Evolutionary conservation across 306 rosid genomes (phyloP).

Genomic region (Vigna reflexopilosa): DNA sequence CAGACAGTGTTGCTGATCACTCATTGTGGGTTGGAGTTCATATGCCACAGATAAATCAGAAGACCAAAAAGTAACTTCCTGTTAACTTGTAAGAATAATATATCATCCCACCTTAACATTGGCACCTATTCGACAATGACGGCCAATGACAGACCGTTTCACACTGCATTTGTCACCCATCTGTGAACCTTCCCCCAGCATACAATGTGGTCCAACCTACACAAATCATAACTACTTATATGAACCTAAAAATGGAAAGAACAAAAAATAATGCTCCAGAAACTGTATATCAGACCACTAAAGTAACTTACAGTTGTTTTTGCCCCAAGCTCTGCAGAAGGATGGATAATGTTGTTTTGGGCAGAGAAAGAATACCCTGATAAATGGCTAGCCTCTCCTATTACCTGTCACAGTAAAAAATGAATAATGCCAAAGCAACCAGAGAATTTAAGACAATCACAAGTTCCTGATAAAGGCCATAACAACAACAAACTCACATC

Average conservation of each 20-base stretch:
- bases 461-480: conserved; percentile 23
- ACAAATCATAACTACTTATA: conserved; percentile 40
- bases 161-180: conserved; percentile 99
- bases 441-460: conserved; percentile 35
- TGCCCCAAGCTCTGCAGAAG: conserved; percentile 86
- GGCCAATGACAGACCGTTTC: conserved; percentile 95
- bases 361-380: conserved; percentile 94
- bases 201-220: conserved; percentile 99
- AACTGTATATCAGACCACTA: conserved; percentile 30
- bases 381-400: conserved; percentile 86
- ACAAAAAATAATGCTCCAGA: conserved; percentile 29
- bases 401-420: conserved; percentile 62
- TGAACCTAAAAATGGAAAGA: conserved; percentile 36
- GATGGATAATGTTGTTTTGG: conserved; percentile 83
- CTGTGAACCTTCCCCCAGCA: conserved; percentile 98
- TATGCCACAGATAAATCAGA: conserved; percentile 10
- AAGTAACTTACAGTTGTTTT: conserved; percentile 88
- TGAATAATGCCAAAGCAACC: conserved; percentile 30
- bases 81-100: conserved; percentile 33
- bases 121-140: conserved; percentile 98
- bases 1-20: conserved; percentile 14
- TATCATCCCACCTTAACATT: conserved; percentile 79
- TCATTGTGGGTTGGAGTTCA: not conserved
- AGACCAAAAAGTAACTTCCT: conserved; percentile 33
- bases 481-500: conserved; percentile 72